A percentile compares a stretch with the other conserved stretches of the same genome.
Evolutionary conservation across 345 rosid genomes (phyloP).

Genomic region (Theobroma cacao): DNA sequence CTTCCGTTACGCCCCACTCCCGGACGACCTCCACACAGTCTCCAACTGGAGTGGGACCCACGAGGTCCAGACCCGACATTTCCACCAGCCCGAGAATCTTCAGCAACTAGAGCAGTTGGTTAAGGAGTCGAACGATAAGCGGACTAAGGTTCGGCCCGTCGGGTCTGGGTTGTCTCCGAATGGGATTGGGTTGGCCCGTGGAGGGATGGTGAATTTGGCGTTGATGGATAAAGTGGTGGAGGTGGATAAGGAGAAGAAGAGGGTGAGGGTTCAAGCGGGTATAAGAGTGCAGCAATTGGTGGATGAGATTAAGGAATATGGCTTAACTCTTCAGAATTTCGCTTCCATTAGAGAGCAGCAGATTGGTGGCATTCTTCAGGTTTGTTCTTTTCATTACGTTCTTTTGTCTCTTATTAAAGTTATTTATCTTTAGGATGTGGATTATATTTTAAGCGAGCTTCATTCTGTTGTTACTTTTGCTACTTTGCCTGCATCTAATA

Average conservation of each 20-base stretch:
- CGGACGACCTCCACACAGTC: slow-evolving; percentile 91
- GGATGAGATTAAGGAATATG: slow-evolving; percentile 76
- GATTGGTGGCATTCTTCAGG: slow-evolving; percentile 98
- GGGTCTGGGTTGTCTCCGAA: slow-evolving; percentile 93
- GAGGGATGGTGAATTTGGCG: slow-evolving; percentile 87
- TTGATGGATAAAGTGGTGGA: slow-evolving; percentile 82
- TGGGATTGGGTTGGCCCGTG: slow-evolving; percentile 85
- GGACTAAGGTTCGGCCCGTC: slow-evolving; percentile 71
- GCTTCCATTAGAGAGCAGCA: slow-evolving; percentile 98
- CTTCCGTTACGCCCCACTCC: slow-evolving; percentile 88
- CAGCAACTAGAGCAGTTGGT: slow-evolving; percentile 66
- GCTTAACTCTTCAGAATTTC: slow-evolving; percentile 87
- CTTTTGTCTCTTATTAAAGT: neutral
- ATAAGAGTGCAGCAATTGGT: slow-evolving; percentile 87
- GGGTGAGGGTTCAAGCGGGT: slow-evolving; percentile 82
- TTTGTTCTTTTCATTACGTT: slow-evolving; percentile 17
- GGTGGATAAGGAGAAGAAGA: slow-evolving; percentile 81
- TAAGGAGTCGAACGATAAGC: slow-evolving; percentile 55
- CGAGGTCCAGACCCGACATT: slow-evolving; percentile 90
- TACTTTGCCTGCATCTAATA: too few species aligned
- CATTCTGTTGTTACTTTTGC: too few species aligned
- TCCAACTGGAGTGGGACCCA: slow-evolving; percentile 99
- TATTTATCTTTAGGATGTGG: neutral
- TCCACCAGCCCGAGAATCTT: slow-evolving; percentile 78
- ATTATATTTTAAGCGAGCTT: neutral